Conservation (phyloP, 306 rosid genomes). For the Pyrus pyrifolia region DNA sequence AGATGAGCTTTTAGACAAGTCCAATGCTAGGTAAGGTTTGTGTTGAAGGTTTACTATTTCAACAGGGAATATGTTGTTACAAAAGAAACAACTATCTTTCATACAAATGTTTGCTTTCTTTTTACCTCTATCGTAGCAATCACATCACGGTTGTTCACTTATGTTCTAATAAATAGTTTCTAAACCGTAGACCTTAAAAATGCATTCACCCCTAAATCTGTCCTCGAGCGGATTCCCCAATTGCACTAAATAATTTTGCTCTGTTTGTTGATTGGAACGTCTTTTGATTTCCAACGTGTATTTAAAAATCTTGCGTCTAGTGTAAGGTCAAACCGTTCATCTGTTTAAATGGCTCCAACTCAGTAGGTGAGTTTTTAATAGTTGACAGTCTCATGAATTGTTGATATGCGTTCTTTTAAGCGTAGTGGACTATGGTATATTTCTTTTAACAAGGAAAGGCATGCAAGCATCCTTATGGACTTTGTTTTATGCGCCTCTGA, state of each 20-base stretch:
- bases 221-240: background rate
- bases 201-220: no score
- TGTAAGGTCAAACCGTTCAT: no score
- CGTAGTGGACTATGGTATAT: no score
- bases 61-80: background rate
- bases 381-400: background rate
- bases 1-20: conserved; percentile 72
- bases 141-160: background rate
- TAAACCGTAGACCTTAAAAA: background rate
- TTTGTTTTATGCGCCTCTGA: background rate
- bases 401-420: background rate
- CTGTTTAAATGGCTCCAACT: no score
- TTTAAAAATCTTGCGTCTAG: no score
- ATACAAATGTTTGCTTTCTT: background rate
- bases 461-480: background rate
- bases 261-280: background rate
- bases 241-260: background rate
- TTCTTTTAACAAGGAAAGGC: no score
- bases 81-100: background rate
- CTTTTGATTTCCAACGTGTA: background rate
- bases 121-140: no score
- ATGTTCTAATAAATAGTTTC: background rate
- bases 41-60: background rate
- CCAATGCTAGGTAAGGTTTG: conserved; percentile 63
- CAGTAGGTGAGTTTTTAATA: background rate